Evolutionary conservation across 768 basidiomycete genomes (phyloP), one percentile per base, ranked within the genome.

Genomic region (Mycena crocata): DNA sequence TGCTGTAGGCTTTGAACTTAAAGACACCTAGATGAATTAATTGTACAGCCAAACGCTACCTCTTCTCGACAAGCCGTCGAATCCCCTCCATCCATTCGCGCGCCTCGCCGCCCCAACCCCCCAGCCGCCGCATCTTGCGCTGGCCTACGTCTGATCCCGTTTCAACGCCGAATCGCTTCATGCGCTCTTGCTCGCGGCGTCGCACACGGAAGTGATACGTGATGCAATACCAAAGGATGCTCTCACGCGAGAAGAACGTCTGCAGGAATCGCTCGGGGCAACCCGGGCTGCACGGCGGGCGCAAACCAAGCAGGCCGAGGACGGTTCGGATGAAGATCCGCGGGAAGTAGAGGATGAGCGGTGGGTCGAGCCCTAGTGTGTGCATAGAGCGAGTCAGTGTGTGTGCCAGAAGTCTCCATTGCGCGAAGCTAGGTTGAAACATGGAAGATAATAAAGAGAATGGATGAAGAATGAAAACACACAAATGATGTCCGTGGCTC

Each of bases 331-430:
- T 65, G 64, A 85, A 69, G 31, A 90, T 68, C n/a, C 90, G 87
- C 23, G 89, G 88, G 62, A 92, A 82, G 76, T 90, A 91, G 12
- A 86, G 74, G 15, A 79, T 17, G 31, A 91, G 78, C 9, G 90
- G 91, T 7, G 89, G 89, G 67, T 91, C 89, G 26, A 92, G 78
- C 90, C 90, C 89, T 91, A 23, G 5, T 12, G 44, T 46, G 31
- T 13, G 21, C 19, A 10, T 5, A 6, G 40, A 19, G n/a, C 6
- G 13, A 5, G n/a, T n/a, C 6, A 6, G 14, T 12, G 5, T 19
- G n/a, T 19, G 5, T 17, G 15, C 30, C 17, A 19, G 37, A 24
- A 15, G 24, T 52, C 23, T 0, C 23, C 7, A 15, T 14, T 7
- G 26, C 9, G 24, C 17, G n/a, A n/a, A n/a, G n/a, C n/a, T n/a